Evolutionary conservation across 768 basidiomycete species (phyloP).

Genomic region (Cantharellus cinnabarinus): DNA sequence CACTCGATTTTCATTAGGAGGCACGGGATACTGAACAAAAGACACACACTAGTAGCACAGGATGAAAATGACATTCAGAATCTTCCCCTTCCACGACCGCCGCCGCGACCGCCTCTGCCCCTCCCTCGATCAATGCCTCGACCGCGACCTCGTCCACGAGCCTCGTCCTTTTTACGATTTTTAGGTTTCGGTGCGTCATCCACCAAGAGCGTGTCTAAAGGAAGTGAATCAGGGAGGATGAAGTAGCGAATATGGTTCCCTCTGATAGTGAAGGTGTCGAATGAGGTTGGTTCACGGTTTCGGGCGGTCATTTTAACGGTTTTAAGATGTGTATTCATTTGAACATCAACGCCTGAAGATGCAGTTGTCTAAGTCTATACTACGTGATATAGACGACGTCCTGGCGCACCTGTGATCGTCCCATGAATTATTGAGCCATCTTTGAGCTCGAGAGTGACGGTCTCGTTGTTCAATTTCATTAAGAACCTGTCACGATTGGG

Average conservation of each 20-base stretch:
- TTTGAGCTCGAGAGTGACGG: slow-evolving; percentile 94
- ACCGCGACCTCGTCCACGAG: slow-evolving; percentile 39
- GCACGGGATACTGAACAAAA: not conserved
- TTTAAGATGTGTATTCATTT: slow-evolving; percentile 98
- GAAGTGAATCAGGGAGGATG: slow-evolving; percentile 90
- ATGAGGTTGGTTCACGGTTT: slow-evolving; percentile 66
- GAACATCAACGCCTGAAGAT: slow-evolving; percentile 78
- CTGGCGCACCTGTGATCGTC: slow-evolving; percentile 73
- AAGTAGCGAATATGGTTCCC: slow-evolving; percentile 96
- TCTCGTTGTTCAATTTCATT: slow-evolving; percentile 99
- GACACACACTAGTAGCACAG: not conserved
- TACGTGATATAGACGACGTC: too few relatives aligned
- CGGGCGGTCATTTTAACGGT: slow-evolving; percentile 91
- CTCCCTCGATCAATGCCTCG: slow-evolving; percentile 26
- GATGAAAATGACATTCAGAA: not conserved
- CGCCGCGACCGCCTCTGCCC: slow-evolving; percentile 28
- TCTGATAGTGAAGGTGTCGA: slow-evolving; percentile 83
- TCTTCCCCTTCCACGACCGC: slow-evolving; percentile 34
- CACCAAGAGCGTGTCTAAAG: slow-evolving; percentile 87
- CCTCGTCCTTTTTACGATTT: slow-evolving; percentile 63
- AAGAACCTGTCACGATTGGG: slow-evolving; percentile 42
- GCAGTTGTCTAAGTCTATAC: too few relatives aligned
- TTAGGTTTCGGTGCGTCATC: slow-evolving; percentile 97
- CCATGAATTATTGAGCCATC: slow-evolving; percentile 91
- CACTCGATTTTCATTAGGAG: too few relatives aligned